A percentile compares a stretch with the other conserved stretches of the same genome.
Conservation (phyloP, 495 filamentous ascomycete genomes). For the Penicillium crystallinum region DNA sequence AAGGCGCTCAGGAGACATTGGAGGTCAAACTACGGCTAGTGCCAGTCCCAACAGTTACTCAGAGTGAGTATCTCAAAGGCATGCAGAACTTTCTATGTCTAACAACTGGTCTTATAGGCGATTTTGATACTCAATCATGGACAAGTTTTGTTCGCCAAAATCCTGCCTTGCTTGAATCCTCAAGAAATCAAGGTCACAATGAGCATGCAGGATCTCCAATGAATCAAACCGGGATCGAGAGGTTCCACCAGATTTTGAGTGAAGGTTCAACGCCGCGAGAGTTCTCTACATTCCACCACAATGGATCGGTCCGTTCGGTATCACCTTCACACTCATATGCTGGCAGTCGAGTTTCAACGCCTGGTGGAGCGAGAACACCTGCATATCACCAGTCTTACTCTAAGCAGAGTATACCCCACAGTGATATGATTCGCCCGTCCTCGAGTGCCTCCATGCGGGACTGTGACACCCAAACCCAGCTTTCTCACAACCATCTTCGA, state of each 20-base stretch:
- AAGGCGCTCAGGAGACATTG: conserved; percentile 79
- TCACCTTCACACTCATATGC: conserved; percentile 37
- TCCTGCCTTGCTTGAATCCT: conserved; percentile 39
- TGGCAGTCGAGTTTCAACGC: conserved; percentile 36
- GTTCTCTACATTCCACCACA: conserved; percentile 25
- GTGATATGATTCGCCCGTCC: conserved; percentile 39
- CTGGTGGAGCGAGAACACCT: conserved; percentile 25
- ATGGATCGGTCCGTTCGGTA: conserved; percentile 29
- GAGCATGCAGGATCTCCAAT: conserved; percentile 33
- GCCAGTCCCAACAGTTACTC: conserved; percentile 69
- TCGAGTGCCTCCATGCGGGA: conserved; percentile 47
- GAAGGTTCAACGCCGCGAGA: conserved; percentile 43
- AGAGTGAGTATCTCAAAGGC: conserved; percentile 61
- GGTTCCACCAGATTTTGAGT: conserved; percentile 47
- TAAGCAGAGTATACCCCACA: conserved; percentile 23
- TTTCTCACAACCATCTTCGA: conserved; percentile 21
- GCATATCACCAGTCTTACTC: conserved; percentile 19
- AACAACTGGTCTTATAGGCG: conserved; percentile 55
- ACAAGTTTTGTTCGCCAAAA: conserved; percentile 58
- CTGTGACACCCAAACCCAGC: conserved; percentile 28
- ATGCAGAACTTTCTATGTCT: conserved; percentile 57
- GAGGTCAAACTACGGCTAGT: conserved; percentile 91
- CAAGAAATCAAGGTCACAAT: conserved; percentile 24
- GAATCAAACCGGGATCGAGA: conserved; percentile 52
- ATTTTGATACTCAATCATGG: conserved; percentile 68